Percentiles rank a stretch among this genome's conserved stretches.
phyloP scores from a whole-genome alignment of 176 grass and related monocot species.

The Puccinellia tenuiflora region DNA sequence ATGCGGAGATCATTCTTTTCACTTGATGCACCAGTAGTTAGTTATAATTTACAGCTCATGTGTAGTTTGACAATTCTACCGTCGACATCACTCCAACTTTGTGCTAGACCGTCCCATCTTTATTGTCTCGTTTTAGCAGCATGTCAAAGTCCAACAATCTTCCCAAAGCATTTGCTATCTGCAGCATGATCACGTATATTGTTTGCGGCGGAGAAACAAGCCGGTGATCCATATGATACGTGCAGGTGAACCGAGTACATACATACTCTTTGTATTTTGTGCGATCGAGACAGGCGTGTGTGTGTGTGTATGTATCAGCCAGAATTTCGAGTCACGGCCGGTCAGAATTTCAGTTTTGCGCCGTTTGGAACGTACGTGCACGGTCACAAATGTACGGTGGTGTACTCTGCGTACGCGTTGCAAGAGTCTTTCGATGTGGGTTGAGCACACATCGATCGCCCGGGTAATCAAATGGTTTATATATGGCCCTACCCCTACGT shows the following conservation, averaged over 20 bases:
- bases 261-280: too few species aligned
- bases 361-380: too few species aligned
- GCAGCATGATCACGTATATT: not conserved
- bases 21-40: not conserved
- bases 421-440: not conserved
- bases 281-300: too few species aligned
- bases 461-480: not conserved
- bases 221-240: too few species aligned
- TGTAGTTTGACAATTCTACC: not conserved
- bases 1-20: not conserved
- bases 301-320: too few species aligned
- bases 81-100: not conserved
- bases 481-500: not conserved
- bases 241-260: too few species aligned
- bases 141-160: not conserved
- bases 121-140: not conserved
- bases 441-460: not conserved
- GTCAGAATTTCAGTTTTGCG: too few species aligned
- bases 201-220: not conserved
- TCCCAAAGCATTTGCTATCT: not conserved
- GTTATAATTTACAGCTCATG: not conserved
- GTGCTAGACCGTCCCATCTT: not conserved
- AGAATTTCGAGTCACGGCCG: too few species aligned
- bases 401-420: not conserved
- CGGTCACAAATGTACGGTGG: too few species aligned